Conservation (phyloP, 768 basidiomycete species). For the Termitomyces sp. region DNA sequence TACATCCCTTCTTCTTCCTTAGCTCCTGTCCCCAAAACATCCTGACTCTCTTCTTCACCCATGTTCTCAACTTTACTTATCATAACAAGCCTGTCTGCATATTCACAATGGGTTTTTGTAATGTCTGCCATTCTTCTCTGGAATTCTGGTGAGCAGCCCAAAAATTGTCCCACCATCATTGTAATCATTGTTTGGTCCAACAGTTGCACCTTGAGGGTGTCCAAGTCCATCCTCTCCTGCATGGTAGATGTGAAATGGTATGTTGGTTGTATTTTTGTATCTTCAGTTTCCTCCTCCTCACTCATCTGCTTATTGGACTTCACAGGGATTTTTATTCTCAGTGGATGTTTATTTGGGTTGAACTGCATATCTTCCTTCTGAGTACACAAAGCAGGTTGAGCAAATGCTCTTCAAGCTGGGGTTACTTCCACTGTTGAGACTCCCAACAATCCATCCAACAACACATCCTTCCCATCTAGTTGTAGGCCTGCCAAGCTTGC, state of each 20-base stretch:
- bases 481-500: neutral
- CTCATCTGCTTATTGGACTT: too few relatives aligned
- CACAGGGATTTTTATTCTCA: too few relatives aligned
- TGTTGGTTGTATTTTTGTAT: neutral
- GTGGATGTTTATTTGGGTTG: neutral
- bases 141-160: neutral
- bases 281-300: too few relatives aligned
- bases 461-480: neutral
- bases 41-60: neutral
- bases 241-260: constrained; percentile 5
- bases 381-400: neutral
- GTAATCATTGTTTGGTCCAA: neutral
- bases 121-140: constrained; percentile 10
- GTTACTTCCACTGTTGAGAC: neutral
- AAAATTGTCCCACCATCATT: neutral
- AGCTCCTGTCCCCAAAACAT: neutral
- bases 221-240: neutral
- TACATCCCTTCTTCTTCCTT: neutral
- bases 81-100: constrained; percentile 1
- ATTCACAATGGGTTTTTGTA: constrained; percentile 12
- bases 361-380: neutral
- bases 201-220: neutral
- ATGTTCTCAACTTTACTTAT: neutral
- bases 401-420: neutral
- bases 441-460: neutral